Evolutionary conservation across 495 filamentous ascomycete species (phyloP).

Genomic region (Annulohypoxylon maeteangense): DNA sequence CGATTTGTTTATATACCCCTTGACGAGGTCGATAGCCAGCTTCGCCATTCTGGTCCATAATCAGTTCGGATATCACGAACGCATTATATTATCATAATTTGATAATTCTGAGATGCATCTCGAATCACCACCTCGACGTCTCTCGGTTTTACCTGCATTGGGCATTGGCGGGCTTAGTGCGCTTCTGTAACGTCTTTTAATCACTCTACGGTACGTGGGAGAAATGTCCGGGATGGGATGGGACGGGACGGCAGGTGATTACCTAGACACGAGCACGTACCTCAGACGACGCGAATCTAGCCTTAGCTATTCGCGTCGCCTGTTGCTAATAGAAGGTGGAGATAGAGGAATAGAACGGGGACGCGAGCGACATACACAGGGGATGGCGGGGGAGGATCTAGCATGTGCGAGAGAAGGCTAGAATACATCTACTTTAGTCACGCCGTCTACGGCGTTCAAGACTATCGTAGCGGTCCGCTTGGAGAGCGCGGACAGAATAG

Average conservation of each 20-base stretch:
- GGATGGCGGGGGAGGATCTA: slow-evolving; percentile 6
- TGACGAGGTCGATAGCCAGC: slow-evolving; percentile 15
- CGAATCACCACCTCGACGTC: background rate
- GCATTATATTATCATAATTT: slow-evolving; percentile 34
- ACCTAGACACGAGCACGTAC: background rate
- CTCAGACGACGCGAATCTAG: background rate
- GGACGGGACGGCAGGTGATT: background rate
- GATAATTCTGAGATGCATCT: slow-evolving; percentile 18
- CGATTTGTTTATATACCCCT: slow-evolving; percentile 34
- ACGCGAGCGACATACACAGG: background rate
- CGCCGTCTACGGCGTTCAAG: slow-evolving; percentile 3
- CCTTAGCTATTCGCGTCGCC: slow-evolving; percentile 1
- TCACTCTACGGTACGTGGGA: slow-evolving; percentile 3
- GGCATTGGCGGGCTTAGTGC: slow-evolving; percentile 17
- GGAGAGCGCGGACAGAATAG: slow-evolving; percentile 7
- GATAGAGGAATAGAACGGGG: background rate
- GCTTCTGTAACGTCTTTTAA: background rate
- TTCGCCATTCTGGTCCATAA: slow-evolving; percentile 22
- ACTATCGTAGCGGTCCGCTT: slow-evolving; percentile 14
- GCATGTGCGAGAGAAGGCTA: slow-evolving; percentile 13
- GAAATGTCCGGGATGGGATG: slow-evolving; percentile 2
- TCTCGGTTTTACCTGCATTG: background rate
- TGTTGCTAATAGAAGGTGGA: background rate
- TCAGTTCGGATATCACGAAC: slow-evolving; percentile 13
- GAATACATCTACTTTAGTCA: slow-evolving; percentile 15